Evolutionary conservation across 495 filamentous ascomycete genomes (phyloP).

Genomic region (Usnea hakonensis): DNA sequence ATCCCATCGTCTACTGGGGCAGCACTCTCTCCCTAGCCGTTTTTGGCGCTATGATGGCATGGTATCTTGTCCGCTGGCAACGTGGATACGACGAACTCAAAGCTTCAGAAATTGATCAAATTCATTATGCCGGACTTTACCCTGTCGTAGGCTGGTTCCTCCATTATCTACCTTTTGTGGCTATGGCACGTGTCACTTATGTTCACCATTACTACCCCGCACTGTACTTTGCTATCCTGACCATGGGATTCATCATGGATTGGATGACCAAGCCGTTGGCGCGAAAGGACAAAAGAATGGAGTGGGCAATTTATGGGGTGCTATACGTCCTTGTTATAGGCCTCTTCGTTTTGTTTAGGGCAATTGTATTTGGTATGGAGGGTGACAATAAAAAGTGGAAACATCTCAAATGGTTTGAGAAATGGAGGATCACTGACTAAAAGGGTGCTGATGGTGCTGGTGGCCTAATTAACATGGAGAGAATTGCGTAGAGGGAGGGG

Average conservation of each 20-base stretch:
- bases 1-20: conserved; percentile 94
- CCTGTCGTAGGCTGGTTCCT: conserved; percentile 90
- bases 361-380: conserved; percentile 95
- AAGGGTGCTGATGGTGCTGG: not conserved
- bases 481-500: not conserved
- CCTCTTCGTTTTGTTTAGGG: conserved; percentile 81
- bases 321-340: conserved; percentile 67
- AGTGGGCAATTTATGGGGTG: conserved; percentile 57
- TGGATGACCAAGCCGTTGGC: conserved; percentile 62
- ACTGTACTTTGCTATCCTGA: conserved; percentile 94
- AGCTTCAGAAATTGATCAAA: conserved; percentile 73
- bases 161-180: conserved; percentile 90
- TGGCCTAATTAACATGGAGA: not conserved
- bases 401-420: conserved; percentile 84
- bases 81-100: conserved; percentile 83
- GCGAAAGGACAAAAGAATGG: conserved; percentile 45
- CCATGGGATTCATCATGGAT: conserved; percentile 80
- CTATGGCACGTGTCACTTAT: conserved; percentile 97
- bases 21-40: conserved; percentile 68
- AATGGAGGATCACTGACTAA: conserved; percentile 48
- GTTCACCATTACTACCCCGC: conserved; percentile 99
- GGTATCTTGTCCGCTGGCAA: conserved; percentile 94
- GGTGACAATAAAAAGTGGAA: conserved; percentile 74
- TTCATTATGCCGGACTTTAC: conserved; percentile 90
- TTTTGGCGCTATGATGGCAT: conserved; percentile 62